Evolutionary conservation across 345 rosid species (phyloP), one percentile per base, ranked within the genome.

Genomic region (Melastoma malabathricum): DNA sequence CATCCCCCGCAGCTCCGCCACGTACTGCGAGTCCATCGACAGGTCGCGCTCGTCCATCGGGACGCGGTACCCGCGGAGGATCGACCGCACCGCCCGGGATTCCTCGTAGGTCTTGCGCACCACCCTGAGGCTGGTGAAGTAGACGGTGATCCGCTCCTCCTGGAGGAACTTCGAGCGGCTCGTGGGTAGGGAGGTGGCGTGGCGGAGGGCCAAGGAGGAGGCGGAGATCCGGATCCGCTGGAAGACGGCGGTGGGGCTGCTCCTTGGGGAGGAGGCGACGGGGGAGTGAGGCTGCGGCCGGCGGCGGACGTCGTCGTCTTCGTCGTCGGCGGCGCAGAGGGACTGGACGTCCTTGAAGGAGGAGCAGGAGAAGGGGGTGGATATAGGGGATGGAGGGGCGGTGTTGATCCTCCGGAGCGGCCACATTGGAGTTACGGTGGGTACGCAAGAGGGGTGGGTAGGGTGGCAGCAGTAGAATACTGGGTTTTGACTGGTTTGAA

Each of bases 21-120:
- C 57, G 59, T 75, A 81, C 4, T 27, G 48, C 1, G 72, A 46
- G 39, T 89, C 89, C 89, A 88, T 75, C 2, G 86, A 75, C 59
- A 88, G 57, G 64, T 88, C 97, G 3, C 92, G 83, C 41, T 88
- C 95, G 69, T 88, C 97, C 43, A 82, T 60, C 1, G 75, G 65
- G 56, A 76, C 81, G 0, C 72, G 62, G 44, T 69, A 60, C 6
- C 72, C 80, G 0, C 67, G 79, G 41, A 88, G 83, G 60, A 88
- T 82, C 3, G 89, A 74, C 47, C 71, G 53, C 55, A 82, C 84
- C 55, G 59, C 19, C 41, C 66, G 58, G 68, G 92, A 84, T 54
- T 82, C 95, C 48, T 82, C 86, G 64, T 67, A 84, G n/a, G 95
- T 82, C 58, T 63, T 72, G 6, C 97, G 76, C 5, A 89, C 72